Evolutionary conservation across 2,329 filamentous ascomycete species (phyloP), one percentile per base, ranked within the genome.

Genomic region (Aspergillus neoniger): DNA sequence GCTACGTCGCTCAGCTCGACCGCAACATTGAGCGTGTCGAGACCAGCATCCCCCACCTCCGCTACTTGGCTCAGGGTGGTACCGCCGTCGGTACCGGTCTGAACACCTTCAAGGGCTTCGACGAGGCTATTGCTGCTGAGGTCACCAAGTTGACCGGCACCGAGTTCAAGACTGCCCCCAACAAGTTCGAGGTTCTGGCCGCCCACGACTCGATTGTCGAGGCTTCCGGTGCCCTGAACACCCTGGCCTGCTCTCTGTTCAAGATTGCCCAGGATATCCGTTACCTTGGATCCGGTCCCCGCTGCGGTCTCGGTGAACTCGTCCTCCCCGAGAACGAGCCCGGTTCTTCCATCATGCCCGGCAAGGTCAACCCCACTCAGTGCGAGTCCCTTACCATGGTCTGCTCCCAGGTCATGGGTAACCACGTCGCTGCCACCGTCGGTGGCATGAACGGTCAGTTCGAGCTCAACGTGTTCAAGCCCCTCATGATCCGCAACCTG

Each of bases 321-420:
- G 86, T 86, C 73, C 87, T 99, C 55, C 95, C 95, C 25, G 95
- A 99, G 83, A 99, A 99, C 82, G 95, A 99, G 83, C 95, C 95
- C 36, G 94, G 94, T 66, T 95, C 90, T 74, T 96, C 91, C 70
- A 98, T 99, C 83, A 99, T 99, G 95, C 95, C 95, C 48, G 95
- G 95, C 74, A 99, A 99, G 84, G 95, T 99, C 77, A 99, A 99
- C 84, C 95, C 95, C 32, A 99, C 95, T 32, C 95, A 99, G 82
- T 96, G 92, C 81, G 95, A 99, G 84, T 91, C 92, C 63, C 82
- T 99, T 77, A 98, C 95, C 70, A 99, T 99, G 95, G 84, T 98
- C 63, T 97, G 94, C 82, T 88, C 91, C 19, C 95, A 99, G 80
- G 94, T 99, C 64, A 96, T 98, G 86, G 95, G 95, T 74, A 99